Evolutionary conservation across 305 asterid genomes (phyloP).

Genomic region (Rubia peregrina): DNA sequence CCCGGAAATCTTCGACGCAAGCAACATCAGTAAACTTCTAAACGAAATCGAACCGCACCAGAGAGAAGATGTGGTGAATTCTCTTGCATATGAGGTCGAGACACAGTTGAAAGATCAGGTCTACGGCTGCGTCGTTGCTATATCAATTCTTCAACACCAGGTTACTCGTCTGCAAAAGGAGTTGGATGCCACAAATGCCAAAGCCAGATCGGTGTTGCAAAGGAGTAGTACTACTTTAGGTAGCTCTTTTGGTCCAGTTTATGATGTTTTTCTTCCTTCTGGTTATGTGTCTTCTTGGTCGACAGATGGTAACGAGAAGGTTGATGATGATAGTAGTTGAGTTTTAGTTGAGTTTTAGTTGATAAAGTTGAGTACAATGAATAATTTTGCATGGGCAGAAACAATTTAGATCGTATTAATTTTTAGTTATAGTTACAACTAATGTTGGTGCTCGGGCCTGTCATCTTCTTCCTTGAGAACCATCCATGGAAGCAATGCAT

Average conservation of each 20-base stretch:
- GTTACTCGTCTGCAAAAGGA: conserved; percentile 40
- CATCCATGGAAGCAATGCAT: too few species aligned
- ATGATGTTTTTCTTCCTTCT: conserved; percentile 19
- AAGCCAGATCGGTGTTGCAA: neutral
- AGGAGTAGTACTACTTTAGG: conserved; percentile 15
- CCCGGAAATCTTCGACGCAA: conserved; percentile 40
- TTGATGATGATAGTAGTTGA: too few species aligned
- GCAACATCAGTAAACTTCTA: conserved; percentile 49
- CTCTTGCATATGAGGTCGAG: conserved; percentile 59
- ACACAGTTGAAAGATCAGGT: conserved; percentile 49
- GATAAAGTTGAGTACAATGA: too few species aligned
- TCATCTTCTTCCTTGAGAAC: too few species aligned
- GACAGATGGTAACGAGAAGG: too few species aligned
- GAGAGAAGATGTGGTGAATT: conserved; percentile 21
- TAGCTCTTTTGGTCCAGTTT: conserved; percentile 24
- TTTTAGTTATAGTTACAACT: too few species aligned
- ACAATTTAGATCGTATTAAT: too few species aligned
- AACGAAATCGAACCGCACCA: conserved; percentile 34
- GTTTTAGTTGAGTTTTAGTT: too few species aligned
- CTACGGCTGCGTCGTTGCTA: conserved; percentile 56
- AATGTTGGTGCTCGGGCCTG: too few species aligned
- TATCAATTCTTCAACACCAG: conserved; percentile 43
- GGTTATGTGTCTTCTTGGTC: conserved; percentile 16
- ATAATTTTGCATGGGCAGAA: too few species aligned
- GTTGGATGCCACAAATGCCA: conserved; percentile 48